Conservation (phyloP, 306 rosid genomes). For the Carpinus fangiana region DNA sequence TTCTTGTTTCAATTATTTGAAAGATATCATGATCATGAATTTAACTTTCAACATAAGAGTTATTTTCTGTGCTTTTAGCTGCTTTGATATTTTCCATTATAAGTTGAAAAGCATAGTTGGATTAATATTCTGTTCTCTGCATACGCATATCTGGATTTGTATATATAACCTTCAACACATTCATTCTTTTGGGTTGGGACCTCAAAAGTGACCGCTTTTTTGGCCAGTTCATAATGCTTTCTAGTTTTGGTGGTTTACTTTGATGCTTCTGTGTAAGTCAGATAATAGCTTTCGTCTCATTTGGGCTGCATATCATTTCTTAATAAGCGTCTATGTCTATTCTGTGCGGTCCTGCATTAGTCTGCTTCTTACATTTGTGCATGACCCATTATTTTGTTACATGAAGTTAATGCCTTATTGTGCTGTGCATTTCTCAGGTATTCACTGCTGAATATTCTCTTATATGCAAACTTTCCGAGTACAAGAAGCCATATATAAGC, state of each 20-base stretch:
- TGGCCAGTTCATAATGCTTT: not conserved
- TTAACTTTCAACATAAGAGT: not conserved
- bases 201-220: not conserved
- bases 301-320: conserved; percentile 17
- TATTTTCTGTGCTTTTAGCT: not conserved
- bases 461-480: conserved; percentile 83
- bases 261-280: not conserved
- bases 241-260: not conserved
- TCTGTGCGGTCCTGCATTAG: conserved; percentile 1
- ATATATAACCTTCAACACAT: not conserved
- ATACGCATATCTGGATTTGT: not conserved
- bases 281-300: conserved; percentile 1
- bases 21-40: conserved; percentile 13
- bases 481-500: conserved; percentile 88
- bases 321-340: conserved; percentile 13
- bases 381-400: conserved; percentile 16
- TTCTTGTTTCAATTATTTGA: conserved; percentile 10
- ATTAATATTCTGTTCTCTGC: not conserved
- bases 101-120: not conserved
- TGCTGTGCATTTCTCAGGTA: conserved; percentile 54
- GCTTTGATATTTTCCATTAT: not conserved
- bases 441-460: conserved; percentile 93
- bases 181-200: conserved; percentile 24
- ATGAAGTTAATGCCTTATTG: conserved; percentile 17
- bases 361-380: conserved; percentile 27